Evolutionary conservation across 768 basidiomycete species (phyloP).

Genomic region (Tricholoma furcatifolium): DNA sequence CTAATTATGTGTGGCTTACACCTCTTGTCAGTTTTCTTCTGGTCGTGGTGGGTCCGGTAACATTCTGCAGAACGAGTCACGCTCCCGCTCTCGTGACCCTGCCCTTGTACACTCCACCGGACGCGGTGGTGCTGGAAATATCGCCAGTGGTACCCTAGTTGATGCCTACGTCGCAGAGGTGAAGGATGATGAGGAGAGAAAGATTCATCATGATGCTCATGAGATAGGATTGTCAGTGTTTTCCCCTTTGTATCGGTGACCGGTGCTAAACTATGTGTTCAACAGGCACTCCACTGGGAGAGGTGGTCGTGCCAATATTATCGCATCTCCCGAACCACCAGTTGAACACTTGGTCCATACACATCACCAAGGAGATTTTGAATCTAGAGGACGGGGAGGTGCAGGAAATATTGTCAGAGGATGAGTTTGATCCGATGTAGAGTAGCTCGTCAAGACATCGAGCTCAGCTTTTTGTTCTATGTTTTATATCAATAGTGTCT

Average conservation of each 20-base stretch:
- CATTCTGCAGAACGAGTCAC: conserved; percentile 35
- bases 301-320: conserved; percentile 66
- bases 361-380: conserved; percentile 27
- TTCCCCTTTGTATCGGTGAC: not conserved
- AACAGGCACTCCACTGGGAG: conserved; percentile 67
- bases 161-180: not conserved
- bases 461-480: too few species aligned
- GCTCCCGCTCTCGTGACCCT: conserved; percentile 51
- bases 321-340: conserved; percentile 32
- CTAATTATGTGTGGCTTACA: not conserved
- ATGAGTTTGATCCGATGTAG: too few species aligned
- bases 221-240: not conserved
- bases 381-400: conserved; percentile 58
- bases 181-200: conserved; percentile 2
- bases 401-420: conserved; percentile 50
- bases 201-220: not conserved
- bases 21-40: conserved; percentile 43
- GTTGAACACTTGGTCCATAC: conserved; percentile 27
- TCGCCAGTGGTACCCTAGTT: conserved; percentile 19
- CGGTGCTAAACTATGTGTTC: conserved; percentile 1
- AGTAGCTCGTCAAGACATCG: too few species aligned
- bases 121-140: conserved; percentile 65
- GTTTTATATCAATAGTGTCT: too few species aligned
- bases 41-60: conserved; percentile 71
- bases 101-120: conserved; percentile 47